Evolutionary conservation across 768 basidiomycete genomes (phyloP).

Genomic region (Asterophora lycoperdoides): DNA sequence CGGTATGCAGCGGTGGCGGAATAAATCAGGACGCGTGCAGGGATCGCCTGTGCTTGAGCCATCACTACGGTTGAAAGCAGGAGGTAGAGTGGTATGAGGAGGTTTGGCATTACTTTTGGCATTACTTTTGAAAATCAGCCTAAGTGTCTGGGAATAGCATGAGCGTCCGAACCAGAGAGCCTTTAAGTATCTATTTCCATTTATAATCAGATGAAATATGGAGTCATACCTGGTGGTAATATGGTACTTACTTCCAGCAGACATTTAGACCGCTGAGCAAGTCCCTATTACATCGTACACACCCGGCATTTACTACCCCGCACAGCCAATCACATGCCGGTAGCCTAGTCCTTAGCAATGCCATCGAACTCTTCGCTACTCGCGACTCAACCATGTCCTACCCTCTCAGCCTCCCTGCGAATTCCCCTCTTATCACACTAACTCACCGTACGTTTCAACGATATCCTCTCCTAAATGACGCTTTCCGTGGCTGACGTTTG

Average conservation of each 20-base stretch:
- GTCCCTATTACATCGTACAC: neutral
- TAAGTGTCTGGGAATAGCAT: too few species aligned
- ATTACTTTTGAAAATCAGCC: neutral
- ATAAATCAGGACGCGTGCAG: conserved; percentile 52
- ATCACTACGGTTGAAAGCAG: conserved; percentile 1
- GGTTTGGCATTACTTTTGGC: neutral
- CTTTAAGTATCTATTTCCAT: too few species aligned
- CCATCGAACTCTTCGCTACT: neutral
- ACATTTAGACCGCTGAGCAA: too few species aligned
- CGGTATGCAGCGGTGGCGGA: conserved; percentile 59
- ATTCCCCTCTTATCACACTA: conserved; percentile 57
- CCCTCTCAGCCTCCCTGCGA: conserved; percentile 45
- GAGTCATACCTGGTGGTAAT: too few species aligned
- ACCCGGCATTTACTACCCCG: neutral
- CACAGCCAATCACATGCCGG: conserved; percentile 23
- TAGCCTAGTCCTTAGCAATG: too few species aligned
- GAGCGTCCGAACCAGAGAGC: too few species aligned
- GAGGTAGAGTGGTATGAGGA: conserved; percentile 3
- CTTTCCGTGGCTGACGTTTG: too few species aligned
- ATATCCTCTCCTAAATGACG: too few species aligned
- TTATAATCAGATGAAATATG: too few species aligned
- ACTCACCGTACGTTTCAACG: conserved; percentile 49
- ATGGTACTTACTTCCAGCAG: too few species aligned
- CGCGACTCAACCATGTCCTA: conserved; percentile 33
- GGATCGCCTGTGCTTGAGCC: conserved; percentile 9